Evolutionary conservation across 495 filamentous ascomycete species (phyloP).

Genomic region (Hypoxylon rickii): DNA sequence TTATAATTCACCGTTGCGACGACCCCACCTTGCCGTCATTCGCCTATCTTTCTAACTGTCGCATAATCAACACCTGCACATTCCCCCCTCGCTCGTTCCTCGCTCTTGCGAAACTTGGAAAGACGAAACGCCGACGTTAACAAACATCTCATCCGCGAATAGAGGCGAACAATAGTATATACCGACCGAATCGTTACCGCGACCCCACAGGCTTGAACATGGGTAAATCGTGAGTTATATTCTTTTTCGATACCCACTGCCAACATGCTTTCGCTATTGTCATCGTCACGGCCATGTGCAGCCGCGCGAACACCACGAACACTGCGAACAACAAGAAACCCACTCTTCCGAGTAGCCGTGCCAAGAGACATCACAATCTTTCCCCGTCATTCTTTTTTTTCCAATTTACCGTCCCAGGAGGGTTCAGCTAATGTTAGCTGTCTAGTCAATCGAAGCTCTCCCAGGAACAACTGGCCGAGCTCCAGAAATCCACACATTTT

Average conservation of each 20-base stretch:
- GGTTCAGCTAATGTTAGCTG: constrained; percentile 8
- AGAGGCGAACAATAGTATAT: not conserved
- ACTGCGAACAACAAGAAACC: too few species aligned
- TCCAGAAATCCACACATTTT: constrained; percentile 96
- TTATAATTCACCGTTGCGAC: constrained; percentile 39
- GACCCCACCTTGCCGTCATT: constrained; percentile 35
- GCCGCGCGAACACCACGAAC: constrained; percentile 9
- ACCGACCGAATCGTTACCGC: constrained; percentile 3
- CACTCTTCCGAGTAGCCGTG: constrained; percentile 1
- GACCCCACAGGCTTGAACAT: constrained; percentile 35
- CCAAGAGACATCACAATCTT: not conserved
- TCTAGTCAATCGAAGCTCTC: constrained; percentile 93
- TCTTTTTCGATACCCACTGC: too few species aligned
- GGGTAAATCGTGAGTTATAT: constrained; percentile 53
- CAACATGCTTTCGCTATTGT: too few species aligned
- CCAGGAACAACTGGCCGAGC: constrained; percentile 88
- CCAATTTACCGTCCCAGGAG: not conserved
- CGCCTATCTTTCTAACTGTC: constrained; percentile 27
- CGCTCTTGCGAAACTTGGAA: constrained; percentile 13
- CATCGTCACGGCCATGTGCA: constrained; percentile 5
- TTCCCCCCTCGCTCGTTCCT: constrained; percentile 13
- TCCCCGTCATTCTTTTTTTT: too few species aligned
- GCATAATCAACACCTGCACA: constrained; percentile 34
- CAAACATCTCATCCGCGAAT: not conserved
- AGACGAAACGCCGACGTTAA: constrained; percentile 12